These are phyloP conservation scores for Melaleuca quinquenervia DNA, from an alignment of 345 rosid species.

Conservation along the genomic window DNA sequence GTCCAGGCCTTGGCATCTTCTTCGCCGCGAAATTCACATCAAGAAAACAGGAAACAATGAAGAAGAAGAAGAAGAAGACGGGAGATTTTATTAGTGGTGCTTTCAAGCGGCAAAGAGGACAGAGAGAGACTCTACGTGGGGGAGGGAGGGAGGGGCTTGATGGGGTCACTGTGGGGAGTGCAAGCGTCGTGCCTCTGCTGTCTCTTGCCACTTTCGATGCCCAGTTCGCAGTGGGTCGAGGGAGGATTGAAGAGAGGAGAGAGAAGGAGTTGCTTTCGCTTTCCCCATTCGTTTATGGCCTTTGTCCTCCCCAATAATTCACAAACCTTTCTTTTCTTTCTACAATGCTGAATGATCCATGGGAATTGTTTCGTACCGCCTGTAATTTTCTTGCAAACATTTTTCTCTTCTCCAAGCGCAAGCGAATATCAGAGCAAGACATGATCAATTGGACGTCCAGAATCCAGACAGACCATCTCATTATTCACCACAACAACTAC, in stretches of 20 bases:
- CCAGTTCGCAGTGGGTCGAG: constrained; percentile 19
- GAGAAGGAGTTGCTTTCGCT: constrained; percentile 17
- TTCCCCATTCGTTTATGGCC: neutral
- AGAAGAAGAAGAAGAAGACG: neutral
- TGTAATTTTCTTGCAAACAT: neutral
- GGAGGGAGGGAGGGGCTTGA: constrained; percentile 11
- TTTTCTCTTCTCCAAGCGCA: neutral
- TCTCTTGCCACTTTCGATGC: constrained; percentile 12
- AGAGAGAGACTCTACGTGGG: neutral
- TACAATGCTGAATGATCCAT: neutral
- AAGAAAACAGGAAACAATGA: neutral
- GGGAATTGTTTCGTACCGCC: neutral
- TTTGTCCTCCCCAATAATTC: constrained; percentile 19
- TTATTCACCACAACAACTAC: neutral
- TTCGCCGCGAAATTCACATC: neutral
- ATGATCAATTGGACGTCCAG: neutral
- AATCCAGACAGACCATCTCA: neutral
- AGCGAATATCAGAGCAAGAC: neutral
- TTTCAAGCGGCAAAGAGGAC: neutral
- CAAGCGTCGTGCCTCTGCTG: constrained; percentile 2
- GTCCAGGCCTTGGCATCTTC: constrained; percentile 92
- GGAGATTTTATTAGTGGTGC: no score
- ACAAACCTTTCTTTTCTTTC: neutral
- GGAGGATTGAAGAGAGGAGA: neutral
- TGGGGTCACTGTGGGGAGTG: constrained; percentile 13